Percentiles rank a stretch among this genome's conserved stretches.
phyloP scores from a whole-genome alignment of 495 filamentous ascomycete species.

The Staphylotrichum tortipilum region DNA sequence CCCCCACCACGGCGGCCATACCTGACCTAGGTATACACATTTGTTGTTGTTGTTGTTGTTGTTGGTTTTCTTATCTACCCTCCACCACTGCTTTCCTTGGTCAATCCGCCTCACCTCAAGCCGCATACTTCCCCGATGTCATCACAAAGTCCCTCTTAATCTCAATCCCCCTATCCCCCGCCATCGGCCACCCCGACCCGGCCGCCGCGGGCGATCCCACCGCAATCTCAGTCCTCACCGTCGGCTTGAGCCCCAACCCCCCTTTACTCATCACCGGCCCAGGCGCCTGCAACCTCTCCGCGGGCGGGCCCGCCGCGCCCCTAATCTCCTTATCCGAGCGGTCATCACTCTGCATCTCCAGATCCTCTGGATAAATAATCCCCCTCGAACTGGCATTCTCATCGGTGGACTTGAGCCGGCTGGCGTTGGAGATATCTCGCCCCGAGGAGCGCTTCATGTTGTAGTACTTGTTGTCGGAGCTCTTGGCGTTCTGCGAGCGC shows the following conservation, averaged over 20 bases:
- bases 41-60: too few relatives aligned
- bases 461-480: constrained; percentile 16
- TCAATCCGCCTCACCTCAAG: too few relatives aligned
- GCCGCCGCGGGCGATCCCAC: constrained; percentile 1
- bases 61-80: too few relatives aligned
- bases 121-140: not conserved
- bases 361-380: constrained; percentile 20
- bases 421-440: constrained; percentile 5
- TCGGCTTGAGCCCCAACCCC: constrained; percentile 14
- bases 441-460: constrained; percentile 14
- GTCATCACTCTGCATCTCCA: constrained; percentile 23
- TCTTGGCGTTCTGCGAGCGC: constrained; percentile 9
- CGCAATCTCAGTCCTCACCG: constrained; percentile 18
- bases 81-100: too few relatives aligned
- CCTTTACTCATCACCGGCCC: constrained; percentile 6
- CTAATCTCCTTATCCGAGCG: constrained; percentile 10
- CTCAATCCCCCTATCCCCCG: constrained; percentile 8
- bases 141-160: constrained; percentile 15
- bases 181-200: not conserved
- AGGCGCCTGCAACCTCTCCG: too few relatives aligned
- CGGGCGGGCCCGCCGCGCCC: not conserved
- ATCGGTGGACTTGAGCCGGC: constrained; percentile 7
- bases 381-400: constrained; percentile 11
- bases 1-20: too few relatives aligned
- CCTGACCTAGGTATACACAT: too few relatives aligned